Percentiles rank a stretch among this genome's conserved stretches.
Conservation (phyloP, 352 stramenopile genomes). For the Phytophthora ohioensis region DNA sequence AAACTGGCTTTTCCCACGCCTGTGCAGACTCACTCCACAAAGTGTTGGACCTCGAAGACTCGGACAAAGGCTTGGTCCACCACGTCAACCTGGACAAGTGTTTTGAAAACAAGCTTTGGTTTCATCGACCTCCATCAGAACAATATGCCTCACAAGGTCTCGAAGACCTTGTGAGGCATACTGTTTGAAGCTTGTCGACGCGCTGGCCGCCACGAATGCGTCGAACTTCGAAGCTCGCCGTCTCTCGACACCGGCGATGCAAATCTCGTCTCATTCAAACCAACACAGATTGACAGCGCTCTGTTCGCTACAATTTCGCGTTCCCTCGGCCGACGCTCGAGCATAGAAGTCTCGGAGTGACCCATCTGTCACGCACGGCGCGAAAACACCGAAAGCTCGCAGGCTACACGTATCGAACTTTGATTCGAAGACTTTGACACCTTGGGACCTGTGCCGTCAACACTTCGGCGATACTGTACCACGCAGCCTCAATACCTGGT, state of each 20-base stretch:
- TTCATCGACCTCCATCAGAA: slow-evolving; percentile 1
- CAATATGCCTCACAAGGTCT: neutral
- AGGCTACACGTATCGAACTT: neutral
- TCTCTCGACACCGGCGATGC: slow-evolving; percentile 29
- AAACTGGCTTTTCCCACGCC: too few relatives aligned
- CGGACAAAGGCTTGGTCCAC: neutral
- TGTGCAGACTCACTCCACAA: too few relatives aligned
- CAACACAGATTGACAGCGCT: slow-evolving; percentile 12
- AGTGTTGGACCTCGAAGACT: too few relatives aligned
- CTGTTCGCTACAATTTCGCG: slow-evolving; percentile 29
- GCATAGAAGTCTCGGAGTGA: slow-evolving; percentile 1
- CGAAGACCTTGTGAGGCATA: neutral
- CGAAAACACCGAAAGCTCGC: slow-evolving; percentile 24
- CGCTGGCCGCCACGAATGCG: slow-evolving; percentile 4
- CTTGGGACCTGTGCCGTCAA: neutral
- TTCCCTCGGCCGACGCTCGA: slow-evolving; percentile 22
- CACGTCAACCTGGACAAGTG: neutral
- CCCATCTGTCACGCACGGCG: slow-evolving; percentile 1
- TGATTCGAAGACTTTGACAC: neutral
- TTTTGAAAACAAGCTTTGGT: slow-evolving; percentile 31
- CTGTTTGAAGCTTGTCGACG: slow-evolving; percentile 4
- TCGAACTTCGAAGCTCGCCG: slow-evolving; percentile 5
- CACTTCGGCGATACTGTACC: too few relatives aligned
- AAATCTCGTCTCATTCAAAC: slow-evolving; percentile 16
- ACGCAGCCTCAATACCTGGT: neutral